A percentile compares a stretch with the other conserved stretches of the same genome.
Conservation (phyloP, 2,329 filamentous ascomycete genomes). For the Colletotrichum sp. region DNA sequence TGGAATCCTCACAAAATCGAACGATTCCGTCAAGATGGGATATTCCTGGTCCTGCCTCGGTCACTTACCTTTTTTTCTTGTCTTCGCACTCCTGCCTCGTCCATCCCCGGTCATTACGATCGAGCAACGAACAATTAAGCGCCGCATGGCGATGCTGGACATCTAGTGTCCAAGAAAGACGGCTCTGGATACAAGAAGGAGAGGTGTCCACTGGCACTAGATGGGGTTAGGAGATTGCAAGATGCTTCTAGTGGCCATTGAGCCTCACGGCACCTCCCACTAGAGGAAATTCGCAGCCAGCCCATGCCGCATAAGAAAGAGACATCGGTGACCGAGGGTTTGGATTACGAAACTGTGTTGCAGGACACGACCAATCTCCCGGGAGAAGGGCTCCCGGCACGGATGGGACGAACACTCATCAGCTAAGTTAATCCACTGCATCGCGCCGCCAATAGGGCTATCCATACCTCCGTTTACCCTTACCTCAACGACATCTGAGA, state of each 20-base stretch:
- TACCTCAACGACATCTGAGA: background rate
- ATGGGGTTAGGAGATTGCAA: background rate
- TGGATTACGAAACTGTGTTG: background rate
- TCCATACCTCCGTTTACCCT: background rate
- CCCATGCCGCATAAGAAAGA: background rate
- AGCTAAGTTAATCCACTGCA: background rate
- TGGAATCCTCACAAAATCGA: background rate
- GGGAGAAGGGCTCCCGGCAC: background rate
- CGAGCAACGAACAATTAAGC: background rate
- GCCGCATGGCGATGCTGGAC: background rate
- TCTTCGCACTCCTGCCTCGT: background rate
- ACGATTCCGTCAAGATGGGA: background rate
- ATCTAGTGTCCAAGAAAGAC: background rate
- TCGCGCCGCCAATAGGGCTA: background rate
- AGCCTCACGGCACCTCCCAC: background rate
- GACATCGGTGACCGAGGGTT: background rate
- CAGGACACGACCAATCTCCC: conserved; percentile 12
- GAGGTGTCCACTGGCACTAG: background rate
- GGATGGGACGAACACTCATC: conserved; percentile 10
- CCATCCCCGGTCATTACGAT: background rate
- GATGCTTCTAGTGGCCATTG: background rate
- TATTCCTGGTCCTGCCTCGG: background rate
- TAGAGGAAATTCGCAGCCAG: background rate
- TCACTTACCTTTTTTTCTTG: background rate
- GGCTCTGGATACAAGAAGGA: background rate